Conservation (phyloP, 345 rosid species). For the Turnera subulata region DNA sequence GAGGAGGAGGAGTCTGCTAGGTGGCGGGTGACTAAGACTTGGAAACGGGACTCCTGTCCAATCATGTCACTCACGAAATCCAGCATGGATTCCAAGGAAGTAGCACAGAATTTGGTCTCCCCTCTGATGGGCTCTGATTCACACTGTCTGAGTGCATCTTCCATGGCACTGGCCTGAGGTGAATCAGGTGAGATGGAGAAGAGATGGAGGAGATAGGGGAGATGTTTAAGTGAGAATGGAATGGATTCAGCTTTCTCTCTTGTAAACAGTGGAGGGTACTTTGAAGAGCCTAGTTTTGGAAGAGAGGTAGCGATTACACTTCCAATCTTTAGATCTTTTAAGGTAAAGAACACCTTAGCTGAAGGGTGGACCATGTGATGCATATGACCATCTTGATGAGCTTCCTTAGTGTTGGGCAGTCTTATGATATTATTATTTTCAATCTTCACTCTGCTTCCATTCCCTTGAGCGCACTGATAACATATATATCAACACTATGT, state of each 20-base stretch:
- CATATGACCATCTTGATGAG: too few relatives aligned
- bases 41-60: constrained; percentile 15
- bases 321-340: constrained; percentile 31
- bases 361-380: constrained; percentile 25
- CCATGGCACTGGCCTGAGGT: constrained; percentile 40
- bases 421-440: too few relatives aligned
- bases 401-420: too few relatives aligned
- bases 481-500: too few relatives aligned
- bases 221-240: constrained; percentile 15
- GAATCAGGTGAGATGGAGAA: constrained; percentile 26
- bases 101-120: constrained; percentile 40
- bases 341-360: constrained; percentile 35
- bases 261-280: constrained; percentile 28
- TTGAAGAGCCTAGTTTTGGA: constrained; percentile 26
- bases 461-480: too few relatives aligned
- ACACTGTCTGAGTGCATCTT: constrained; percentile 31
- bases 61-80: constrained; percentile 28
- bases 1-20: constrained; percentile 10
- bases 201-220: constrained; percentile 25
- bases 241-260: constrained; percentile 31
- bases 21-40: constrained; percentile 20
- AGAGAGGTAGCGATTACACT: constrained; percentile 28
- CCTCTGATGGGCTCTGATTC: constrained; percentile 26
- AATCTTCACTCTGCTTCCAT: too few relatives aligned
- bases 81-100: constrained; percentile 48